These are phyloP conservation scores for Diplotaxis tenuifolia DNA, from an alignment of 345 rosid genomes.

Conservation along the genomic window DNA sequence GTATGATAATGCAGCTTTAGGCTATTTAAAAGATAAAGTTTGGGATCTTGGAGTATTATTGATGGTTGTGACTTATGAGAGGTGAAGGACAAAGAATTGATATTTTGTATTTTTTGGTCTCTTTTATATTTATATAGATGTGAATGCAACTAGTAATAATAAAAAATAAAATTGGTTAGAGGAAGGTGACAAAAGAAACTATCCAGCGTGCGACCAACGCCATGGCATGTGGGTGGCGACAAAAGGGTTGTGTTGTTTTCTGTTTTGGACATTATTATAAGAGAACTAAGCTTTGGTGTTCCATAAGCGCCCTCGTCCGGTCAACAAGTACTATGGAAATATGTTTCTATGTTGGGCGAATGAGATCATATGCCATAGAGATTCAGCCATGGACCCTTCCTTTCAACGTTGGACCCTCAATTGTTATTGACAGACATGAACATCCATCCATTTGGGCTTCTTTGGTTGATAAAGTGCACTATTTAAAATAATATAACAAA, in stretches of 20 bases:
- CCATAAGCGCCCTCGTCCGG: background rate
- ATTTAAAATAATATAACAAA: too few relatives aligned
- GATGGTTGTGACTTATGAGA: background rate
- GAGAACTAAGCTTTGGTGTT: background rate
- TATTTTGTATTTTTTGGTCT: background rate
- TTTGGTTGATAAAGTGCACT: too few relatives aligned
- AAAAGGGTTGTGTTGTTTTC: background rate
- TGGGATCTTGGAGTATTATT: background rate
- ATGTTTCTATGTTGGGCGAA: background rate
- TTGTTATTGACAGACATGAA: background rate
- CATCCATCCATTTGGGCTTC: background rate
- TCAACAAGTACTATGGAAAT: background rate
- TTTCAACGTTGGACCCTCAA: background rate
- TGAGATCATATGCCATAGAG: background rate
- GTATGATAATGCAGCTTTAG: background rate
- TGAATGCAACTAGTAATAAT: background rate
- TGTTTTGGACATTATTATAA: background rate
- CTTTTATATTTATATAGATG: background rate
- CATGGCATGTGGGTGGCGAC: background rate
- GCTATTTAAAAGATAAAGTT: background rate
- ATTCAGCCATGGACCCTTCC: background rate
- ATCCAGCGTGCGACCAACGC: background rate
- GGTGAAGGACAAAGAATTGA: background rate
- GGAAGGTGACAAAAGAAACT: background rate
- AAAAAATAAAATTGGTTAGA: background rate